Conservation (phyloP, 495 filamentous ascomycete genomes). For the Rusavskia elegans region DNA sequence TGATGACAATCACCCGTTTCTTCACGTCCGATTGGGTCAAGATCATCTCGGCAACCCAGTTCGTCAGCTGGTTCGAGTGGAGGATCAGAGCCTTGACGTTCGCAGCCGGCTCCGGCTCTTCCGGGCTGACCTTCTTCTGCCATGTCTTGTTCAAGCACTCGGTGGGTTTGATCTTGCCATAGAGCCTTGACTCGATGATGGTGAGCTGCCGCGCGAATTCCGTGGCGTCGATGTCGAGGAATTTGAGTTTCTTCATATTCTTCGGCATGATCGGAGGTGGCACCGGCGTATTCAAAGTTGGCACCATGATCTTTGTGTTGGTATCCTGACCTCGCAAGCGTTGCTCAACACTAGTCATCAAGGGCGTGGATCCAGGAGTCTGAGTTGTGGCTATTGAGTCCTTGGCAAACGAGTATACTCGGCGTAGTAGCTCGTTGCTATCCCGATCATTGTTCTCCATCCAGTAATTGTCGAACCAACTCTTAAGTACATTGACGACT, state of each 20-base stretch:
- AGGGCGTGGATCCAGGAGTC: slow-evolving; percentile 66
- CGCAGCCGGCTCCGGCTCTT: slow-evolving; percentile 74
- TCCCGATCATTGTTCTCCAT: slow-evolving; percentile 84
- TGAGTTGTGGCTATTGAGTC: slow-evolving; percentile 84
- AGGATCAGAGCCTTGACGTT: slow-evolving; percentile 94
- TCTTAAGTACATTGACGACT: slow-evolving; percentile 94
- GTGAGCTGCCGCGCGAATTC: slow-evolving; percentile 95
- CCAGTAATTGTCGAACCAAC: slow-evolving; percentile 96
- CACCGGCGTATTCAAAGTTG: slow-evolving; percentile 60
- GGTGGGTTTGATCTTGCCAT: slow-evolving; percentile 85
- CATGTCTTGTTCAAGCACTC: slow-evolving; percentile 97
- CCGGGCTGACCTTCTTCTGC: slow-evolving; percentile 78
- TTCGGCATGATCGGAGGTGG: slow-evolving; percentile 88
- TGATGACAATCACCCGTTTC: slow-evolving; percentile 92
- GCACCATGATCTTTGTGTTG: slow-evolving; percentile 70
- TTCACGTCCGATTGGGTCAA: slow-evolving; percentile 83
- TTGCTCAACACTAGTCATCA: slow-evolving; percentile 77
- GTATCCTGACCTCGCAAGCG: slow-evolving; percentile 74
- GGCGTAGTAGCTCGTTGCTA: slow-evolving; percentile 68
- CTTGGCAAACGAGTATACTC: slow-evolving; percentile 79
- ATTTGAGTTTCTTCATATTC: slow-evolving; percentile 99
- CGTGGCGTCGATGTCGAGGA: slow-evolving; percentile 87
- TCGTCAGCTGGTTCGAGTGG: slow-evolving; percentile 95
- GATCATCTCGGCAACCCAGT: slow-evolving; percentile 99
- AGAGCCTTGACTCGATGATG: slow-evolving; percentile 88